Evolutionary conservation across 345 rosid genomes (phyloP).

Genomic region (Schrenkiella parvula): DNA sequence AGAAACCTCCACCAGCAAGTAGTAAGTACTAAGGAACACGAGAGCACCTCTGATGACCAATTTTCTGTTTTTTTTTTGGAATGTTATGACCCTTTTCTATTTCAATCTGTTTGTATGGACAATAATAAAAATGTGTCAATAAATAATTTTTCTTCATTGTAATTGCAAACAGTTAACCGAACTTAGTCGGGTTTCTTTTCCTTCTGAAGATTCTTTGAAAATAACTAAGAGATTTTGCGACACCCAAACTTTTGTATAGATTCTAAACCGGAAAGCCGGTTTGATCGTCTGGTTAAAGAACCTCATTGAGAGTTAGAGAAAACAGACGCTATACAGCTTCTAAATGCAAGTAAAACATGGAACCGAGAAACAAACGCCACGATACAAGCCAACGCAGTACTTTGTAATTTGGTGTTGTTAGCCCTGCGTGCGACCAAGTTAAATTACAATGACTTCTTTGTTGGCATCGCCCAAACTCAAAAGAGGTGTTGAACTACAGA

Average conservation of each 20-base stretch:
- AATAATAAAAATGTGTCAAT: not conserved
- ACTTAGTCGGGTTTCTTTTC: not conserved
- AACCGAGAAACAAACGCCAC: slow-evolving; percentile 10
- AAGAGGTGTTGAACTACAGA: not conserved
- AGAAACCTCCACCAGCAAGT: slow-evolving; percentile 16
- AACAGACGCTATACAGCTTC: slow-evolving; percentile 28
- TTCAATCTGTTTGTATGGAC: not conserved
- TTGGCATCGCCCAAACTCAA: not conserved
- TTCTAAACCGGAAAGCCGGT: slow-evolving; percentile 12
- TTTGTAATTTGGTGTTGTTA: slow-evolving; percentile 1
- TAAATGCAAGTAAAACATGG: slow-evolving; percentile 13
- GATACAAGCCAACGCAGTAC: slow-evolving; percentile 4
- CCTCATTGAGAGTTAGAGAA: not conserved
- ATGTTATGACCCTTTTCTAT: not conserved
- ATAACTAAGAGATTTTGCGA: no score
- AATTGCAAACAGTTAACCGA: not conserved
- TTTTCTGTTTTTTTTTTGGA: not conserved
- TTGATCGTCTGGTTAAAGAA: slow-evolving; percentile 10
- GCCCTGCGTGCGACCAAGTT: slow-evolving; percentile 16
- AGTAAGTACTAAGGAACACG: not conserved
- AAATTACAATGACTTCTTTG: not conserved
- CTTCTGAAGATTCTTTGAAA: no score
- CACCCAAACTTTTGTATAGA: no score
- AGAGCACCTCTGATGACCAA: not conserved
- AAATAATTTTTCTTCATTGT: not conserved